phyloP scores from a whole-genome alignment of 129 eudicot species.

The Pulicaria dysenterica region DNA sequence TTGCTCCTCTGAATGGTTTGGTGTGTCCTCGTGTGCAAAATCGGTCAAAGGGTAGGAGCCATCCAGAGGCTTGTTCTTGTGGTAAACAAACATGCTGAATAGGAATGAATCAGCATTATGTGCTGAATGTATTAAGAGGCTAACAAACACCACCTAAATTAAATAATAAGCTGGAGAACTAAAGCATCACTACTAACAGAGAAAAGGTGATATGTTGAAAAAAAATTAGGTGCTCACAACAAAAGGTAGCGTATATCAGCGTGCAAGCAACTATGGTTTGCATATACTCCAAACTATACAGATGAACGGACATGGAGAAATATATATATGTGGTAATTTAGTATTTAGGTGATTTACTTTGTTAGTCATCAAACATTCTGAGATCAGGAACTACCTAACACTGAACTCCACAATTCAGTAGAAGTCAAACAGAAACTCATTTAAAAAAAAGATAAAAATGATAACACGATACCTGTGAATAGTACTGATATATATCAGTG shows the following conservation, averaged over 20 bases:
- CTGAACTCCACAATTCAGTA: conserved; percentile 2
- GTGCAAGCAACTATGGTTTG: neutral
- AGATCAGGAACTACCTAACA: conserved; percentile 17
- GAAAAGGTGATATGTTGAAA: neutral
- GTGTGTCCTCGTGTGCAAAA: too few relatives aligned
- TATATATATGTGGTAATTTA: neutral
- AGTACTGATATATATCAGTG: conserved; percentile 83
- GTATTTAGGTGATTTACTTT: conserved; percentile 5
- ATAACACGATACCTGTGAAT: conserved; percentile 56
- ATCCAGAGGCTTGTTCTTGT: too few relatives aligned
- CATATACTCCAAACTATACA: conserved; percentile 17
- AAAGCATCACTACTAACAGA: conserved; percentile 2
- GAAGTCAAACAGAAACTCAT: conserved; percentile 1
- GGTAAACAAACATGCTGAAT: too few relatives aligned
- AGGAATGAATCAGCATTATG: too few relatives aligned
- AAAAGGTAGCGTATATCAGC: conserved; percentile 10
- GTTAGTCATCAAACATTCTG: conserved; percentile 2
- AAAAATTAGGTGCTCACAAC: neutral
- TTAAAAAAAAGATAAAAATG: conserved; percentile 7
- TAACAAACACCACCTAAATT: too few relatives aligned
- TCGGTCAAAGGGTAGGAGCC: too few relatives aligned
- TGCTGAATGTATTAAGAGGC: too few relatives aligned
- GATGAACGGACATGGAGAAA: conserved; percentile 7
- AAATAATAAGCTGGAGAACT: neutral
- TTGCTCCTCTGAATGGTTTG: too few relatives aligned